Evolutionary conservation across 2,329 filamentous ascomycete genomes (phyloP).

Genomic region (Coniochaeta sp.): DNA sequence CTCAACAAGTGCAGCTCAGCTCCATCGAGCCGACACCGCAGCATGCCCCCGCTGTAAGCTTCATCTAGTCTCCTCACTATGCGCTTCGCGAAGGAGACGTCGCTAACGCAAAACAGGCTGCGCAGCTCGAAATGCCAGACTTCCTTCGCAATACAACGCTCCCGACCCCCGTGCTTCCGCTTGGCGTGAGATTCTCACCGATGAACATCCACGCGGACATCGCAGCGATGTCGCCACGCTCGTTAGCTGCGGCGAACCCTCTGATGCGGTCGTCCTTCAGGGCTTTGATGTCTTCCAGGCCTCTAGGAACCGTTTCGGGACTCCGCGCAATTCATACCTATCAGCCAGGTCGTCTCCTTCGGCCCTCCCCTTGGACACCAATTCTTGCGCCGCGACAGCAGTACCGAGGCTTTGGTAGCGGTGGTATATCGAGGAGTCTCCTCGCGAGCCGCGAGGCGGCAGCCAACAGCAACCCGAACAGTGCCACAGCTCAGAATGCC

Average conservation of each 20-base stretch:
- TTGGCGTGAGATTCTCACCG: slow-evolving; percentile 15
- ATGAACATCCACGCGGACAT: slow-evolving; percentile 14
- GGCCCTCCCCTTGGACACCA: slow-evolving; percentile 7
- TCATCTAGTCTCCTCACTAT: not conserved
- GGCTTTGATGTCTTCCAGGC: slow-evolving; percentile 11
- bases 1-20: not conserved
- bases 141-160: slow-evolving; percentile 21
- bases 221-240: slow-evolving; percentile 11
- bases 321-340: slow-evolving; percentile 16
- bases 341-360: slow-evolving; percentile 12
- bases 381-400: slow-evolving; percentile 8
- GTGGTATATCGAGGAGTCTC: slow-evolving; percentile 52
- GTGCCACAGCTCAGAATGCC: slow-evolving; percentile 80
- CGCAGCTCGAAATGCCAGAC: slow-evolving; percentile 21
- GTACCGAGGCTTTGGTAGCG: slow-evolving; percentile 16
- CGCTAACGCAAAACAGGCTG: not conserved
- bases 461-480: slow-evolving; percentile 86
- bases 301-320: slow-evolving; percentile 11
- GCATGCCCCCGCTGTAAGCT: not conserved
- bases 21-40: not conserved
- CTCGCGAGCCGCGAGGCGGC: slow-evolving; percentile 83
- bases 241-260: slow-evolving; percentile 16
- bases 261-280: slow-evolving; percentile 15
- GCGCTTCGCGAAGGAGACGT: not conserved
- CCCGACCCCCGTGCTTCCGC: slow-evolving; percentile 17